Base-by-base conservation (phyloP, 495 filamentous ascomycete genomes). In the Penicillium angulare region DNA sequence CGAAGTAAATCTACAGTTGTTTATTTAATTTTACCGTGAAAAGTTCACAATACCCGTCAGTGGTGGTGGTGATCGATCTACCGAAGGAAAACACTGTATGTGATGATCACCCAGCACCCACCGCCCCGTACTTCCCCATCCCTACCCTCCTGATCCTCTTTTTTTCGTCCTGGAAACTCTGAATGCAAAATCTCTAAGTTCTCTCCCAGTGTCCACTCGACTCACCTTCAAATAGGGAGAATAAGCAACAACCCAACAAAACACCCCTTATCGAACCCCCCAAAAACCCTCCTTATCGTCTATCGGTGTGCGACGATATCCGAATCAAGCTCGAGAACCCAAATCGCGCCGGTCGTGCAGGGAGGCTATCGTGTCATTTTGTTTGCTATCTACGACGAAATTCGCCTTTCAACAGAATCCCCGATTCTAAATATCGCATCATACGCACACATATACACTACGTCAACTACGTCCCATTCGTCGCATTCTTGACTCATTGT, bases 281-380 rank as follows among this genome's bases (percentile, higher is more conserved):
- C 12, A 33, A 33, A 17, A n/a, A n/a, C n/a, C 27, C 34, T 17
- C 18, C 29, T 23, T 43, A 55, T 52, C 49, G 9, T 40, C 18
- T 45, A 46, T 47, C 43, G 36, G 8, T n/a, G 17, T 15, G 13
- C 29, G 27, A 26, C 52, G 45, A 31, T 48, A 43, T 36, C 52
- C 41, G 41, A 44, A 32, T 26, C 9, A 1, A n/a, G 21, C 23
- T 45, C 43, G 27, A 50, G 8, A 23, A 43, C 44, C 54, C 49
- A 50, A 60, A 21, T 49, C 47, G 53, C 60, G 56, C 56, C 50
- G 60, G 56, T 52, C 60, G 60, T 63, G 53, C 47, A 53, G 56
- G 55, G 53, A 38, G 50, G 49, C 47, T 49, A 41, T 49, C 40
- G 22, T 55, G 51, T 33, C n/a, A 20, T 47, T 49, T 34, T 23